These are phyloP conservation scores for Graphiopsis chlorocephala DNA, from an alignment of 2,329 filamentous ascomycete genomes.

Conservation along the genomic window DNA sequence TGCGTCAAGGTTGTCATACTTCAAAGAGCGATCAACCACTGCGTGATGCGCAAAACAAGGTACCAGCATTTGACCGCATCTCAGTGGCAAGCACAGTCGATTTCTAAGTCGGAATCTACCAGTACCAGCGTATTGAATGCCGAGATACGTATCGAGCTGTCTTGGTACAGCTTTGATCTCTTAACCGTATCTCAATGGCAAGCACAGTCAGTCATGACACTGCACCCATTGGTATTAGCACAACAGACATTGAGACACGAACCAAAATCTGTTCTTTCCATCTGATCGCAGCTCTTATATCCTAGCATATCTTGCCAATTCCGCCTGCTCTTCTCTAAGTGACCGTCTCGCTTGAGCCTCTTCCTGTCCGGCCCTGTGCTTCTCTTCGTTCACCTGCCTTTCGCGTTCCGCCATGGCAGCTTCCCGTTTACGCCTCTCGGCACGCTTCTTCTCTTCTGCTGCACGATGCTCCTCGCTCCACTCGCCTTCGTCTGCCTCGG, in stretches of 20 bases:
- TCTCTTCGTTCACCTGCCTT: constrained; percentile 25
- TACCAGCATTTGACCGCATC: no score
- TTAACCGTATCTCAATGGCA: background rate
- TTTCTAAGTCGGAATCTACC: background rate
- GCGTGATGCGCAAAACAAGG: no score
- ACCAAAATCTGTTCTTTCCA: background rate
- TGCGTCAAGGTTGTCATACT: no score
- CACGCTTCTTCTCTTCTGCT: constrained; percentile 29
- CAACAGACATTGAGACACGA: background rate
- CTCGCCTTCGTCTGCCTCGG: constrained; percentile 37
- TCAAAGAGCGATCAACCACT: no score
- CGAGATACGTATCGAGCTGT: background rate
- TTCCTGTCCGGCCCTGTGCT: constrained; percentile 23
- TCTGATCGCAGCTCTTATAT: background rate
- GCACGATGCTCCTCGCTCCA: constrained; percentile 51
- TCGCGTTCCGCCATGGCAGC: constrained; percentile 66
- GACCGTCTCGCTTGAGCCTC: constrained; percentile 22
- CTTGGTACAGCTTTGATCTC: background rate
- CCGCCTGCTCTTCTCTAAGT: constrained; percentile 18
- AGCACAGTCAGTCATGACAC: background rate
- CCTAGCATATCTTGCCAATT: constrained; percentile 16
- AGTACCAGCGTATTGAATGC: background rate
- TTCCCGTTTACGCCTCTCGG: constrained; percentile 47
- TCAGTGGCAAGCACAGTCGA: background rate
- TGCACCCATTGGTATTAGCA: background rate